phyloP scores from a whole-genome alignment of 345 rosid species.

The Gossypium longicalyx region DNA sequence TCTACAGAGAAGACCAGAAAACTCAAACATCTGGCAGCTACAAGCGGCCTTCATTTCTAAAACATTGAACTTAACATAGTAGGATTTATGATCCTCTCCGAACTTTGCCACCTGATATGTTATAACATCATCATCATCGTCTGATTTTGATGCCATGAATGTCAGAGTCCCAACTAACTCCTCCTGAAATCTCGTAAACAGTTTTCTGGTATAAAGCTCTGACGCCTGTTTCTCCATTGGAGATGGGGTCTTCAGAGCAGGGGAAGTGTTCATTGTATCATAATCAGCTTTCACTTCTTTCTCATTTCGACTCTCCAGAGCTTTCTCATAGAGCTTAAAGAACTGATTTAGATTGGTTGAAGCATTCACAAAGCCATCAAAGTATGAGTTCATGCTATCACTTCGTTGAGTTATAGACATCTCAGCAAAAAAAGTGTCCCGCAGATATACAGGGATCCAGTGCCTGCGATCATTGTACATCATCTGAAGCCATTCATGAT shows the following conservation, averaged over 20 bases:
- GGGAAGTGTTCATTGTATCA: slow-evolving; percentile 42
- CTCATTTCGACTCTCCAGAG: slow-evolving; percentile 43
- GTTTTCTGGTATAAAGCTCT: slow-evolving; percentile 37
- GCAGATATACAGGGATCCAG: slow-evolving; percentile 59
- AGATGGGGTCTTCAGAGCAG: slow-evolving; percentile 41
- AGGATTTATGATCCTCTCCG: slow-evolving; percentile 54
- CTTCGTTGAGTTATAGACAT: slow-evolving; percentile 50
- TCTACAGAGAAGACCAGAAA: slow-evolving; percentile 61
- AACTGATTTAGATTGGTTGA: slow-evolving; percentile 53
- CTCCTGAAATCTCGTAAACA: slow-evolving; percentile 45
- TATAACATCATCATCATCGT: slow-evolving; percentile 36
- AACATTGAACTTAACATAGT: slow-evolving; percentile 48
- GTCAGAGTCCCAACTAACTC: slow-evolving; percentile 47
- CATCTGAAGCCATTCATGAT: slow-evolving; percentile 61
- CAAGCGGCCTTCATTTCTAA: slow-evolving; percentile 58
- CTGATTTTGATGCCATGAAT: slow-evolving; percentile 44
- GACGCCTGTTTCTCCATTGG: slow-evolving; percentile 54
- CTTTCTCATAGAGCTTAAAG: slow-evolving; percentile 45
- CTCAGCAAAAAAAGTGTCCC: slow-evolving; percentile 60
- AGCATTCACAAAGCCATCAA: slow-evolving; percentile 59
- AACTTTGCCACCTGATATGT: slow-evolving; percentile 49
- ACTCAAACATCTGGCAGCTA: slow-evolving; percentile 70
- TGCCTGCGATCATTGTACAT: slow-evolving; percentile 48
- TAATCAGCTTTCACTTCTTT: slow-evolving; percentile 49
- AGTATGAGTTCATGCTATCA: slow-evolving; percentile 58